phyloP scores from a whole-genome alignment of 2,329 filamentous ascomycete species.

The Daldinia eschscholtzii region DNA sequence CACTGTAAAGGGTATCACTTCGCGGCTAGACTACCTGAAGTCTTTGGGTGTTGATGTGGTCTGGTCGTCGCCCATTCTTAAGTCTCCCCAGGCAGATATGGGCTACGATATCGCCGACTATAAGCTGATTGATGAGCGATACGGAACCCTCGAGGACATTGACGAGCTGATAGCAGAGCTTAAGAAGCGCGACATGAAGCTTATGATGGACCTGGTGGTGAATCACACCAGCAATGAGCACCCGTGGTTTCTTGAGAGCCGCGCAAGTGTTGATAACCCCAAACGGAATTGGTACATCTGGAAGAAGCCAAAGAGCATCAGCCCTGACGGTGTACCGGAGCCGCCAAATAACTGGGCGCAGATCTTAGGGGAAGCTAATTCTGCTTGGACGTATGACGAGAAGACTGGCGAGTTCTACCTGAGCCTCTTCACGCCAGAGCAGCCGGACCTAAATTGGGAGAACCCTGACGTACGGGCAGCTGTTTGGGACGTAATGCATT shows the following conservation, averaged over 20 bases:
- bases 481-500: slow-evolving; percentile 79
- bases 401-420: slow-evolving; percentile 81
- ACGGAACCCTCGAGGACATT: slow-evolving; percentile 75
- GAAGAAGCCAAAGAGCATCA: slow-evolving; percentile 64
- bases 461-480: slow-evolving; percentile 75
- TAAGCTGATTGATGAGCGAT: slow-evolving; percentile 72
- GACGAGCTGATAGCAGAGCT: slow-evolving; percentile 71
- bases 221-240: slow-evolving; percentile 83
- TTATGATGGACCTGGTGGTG: slow-evolving; percentile 81
- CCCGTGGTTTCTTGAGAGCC: slow-evolving; percentile 77
- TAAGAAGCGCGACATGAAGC: slow-evolving; percentile 73
- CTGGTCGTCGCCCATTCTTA: slow-evolving; percentile 76
- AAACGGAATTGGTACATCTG: slow-evolving; percentile 79
- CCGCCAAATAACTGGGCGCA: slow-evolving; percentile 82
- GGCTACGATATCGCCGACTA: slow-evolving; percentile 79
- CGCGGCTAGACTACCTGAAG: slow-evolving; percentile 72
- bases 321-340: slow-evolving; percentile 69
- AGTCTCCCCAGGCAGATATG: slow-evolving; percentile 75
- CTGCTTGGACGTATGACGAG: slow-evolving; percentile 78
- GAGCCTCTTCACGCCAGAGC: slow-evolving; percentile 79
- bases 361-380: slow-evolving; percentile 70
- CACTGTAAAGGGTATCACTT: slow-evolving; percentile 72
- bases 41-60: slow-evolving; percentile 72
- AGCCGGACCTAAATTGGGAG: slow-evolving; percentile 91
- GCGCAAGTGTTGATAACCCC: slow-evolving; percentile 69